Evolutionary conservation across 768 basidiomycete genomes (phyloP), one percentile per base, ranked within the genome.

Genomic region (Hydnomerulius pinastri): DNA sequence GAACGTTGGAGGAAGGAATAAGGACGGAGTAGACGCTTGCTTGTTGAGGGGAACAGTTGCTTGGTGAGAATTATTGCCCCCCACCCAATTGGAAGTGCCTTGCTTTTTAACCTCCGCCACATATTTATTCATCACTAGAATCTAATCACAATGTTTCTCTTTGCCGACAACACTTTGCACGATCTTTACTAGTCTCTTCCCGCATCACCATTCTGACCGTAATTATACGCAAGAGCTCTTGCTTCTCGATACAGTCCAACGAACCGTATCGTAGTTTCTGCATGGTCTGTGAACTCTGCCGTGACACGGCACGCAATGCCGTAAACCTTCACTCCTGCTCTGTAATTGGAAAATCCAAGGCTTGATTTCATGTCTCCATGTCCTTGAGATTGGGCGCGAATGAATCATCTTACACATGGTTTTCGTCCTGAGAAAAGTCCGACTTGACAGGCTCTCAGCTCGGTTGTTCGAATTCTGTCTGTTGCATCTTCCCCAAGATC

Each of bases 101-200:
- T 43, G 36, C 41, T 55, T 66, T 65, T 64, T 51, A 67, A 67
- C 65, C 67, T 67, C 65, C 65, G 65, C 64, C 54, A 52, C 27
- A 13, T 24, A 15, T 29, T 11, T 47, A 40, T 56, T 48, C 43
- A 46, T 43, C 24, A 44, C 23, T n/a, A 24, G 44, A 48, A 44
- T 41, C 41, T 44, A 13, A 28, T 39, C 24, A 29, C 46, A n/a
- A n/a, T n/a, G n/a, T n/a, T n/a, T n/a, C n/a, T n/a, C n/a, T n/a
- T n/a, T n/a, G n/a, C n/a, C n/a, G n/a, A n/a, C n/a, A n/a, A n/a
- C n/a, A n/a, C n/a, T n/a, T n/a, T 21, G 2, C 32, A 51, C 51
- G 27, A 52, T 43, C n/a, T n/a, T n/a, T n/a, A n/a, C n/a, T n/a
- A n/a, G n/a, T n/a, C n/a, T n/a, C n/a, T n/a, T n/a, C n/a, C n/a